Conservation (phyloP, 768 basidiomycete species). For the Roridomyces roridus region DNA sequence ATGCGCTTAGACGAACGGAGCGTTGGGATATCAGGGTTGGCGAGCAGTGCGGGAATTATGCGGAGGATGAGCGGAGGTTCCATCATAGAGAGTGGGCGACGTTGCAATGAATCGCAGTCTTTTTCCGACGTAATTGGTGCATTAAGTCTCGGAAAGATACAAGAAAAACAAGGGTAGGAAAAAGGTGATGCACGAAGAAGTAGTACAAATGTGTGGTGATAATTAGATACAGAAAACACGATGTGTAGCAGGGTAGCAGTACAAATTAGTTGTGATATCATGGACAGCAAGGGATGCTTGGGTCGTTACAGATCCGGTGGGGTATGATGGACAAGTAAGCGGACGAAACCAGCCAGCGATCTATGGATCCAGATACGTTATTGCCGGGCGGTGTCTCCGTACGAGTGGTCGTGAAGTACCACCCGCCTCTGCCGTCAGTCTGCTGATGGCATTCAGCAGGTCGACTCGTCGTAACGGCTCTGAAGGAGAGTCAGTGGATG, state of each 20-base stretch:
- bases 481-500: constrained; percentile 32
- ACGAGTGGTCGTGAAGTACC: constrained; percentile 41
- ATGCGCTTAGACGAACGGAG: background rate
- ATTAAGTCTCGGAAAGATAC: no score
- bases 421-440: constrained; percentile 72
- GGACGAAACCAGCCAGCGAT: background rate
- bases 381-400: constrained; percentile 18
- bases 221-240: background rate
- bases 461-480: constrained; percentile 83
- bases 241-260: no score
- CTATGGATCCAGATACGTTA: constrained; percentile 22
- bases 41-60: background rate
- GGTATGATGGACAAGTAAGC: background rate
- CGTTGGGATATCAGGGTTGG: constrained; percentile 6
- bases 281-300: no score
- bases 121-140: no score
- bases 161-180: no score
- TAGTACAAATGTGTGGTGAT: no score
- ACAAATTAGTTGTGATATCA: no score
- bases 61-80: no score
- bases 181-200: no score
- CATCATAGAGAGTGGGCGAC: no score
- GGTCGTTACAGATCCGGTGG: no score
- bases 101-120: no score
- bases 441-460: constrained; percentile 81